Conservation (phyloP, 352 stramenopile genomes). For the Globisporangium splendens region DNA sequence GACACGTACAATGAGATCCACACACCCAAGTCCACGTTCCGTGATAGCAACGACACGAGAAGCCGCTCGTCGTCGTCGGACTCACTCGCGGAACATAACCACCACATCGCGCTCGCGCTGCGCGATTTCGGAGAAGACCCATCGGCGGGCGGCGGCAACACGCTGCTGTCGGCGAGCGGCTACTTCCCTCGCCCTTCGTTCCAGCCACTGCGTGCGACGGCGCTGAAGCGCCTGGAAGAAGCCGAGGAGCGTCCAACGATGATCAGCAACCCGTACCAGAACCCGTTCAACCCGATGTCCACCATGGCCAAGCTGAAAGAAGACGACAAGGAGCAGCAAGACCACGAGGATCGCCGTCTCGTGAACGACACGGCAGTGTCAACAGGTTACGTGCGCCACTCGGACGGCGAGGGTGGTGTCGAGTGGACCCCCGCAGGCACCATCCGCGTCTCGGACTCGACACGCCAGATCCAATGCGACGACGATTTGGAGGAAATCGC, state of each 20-base stretch:
- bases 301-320: constrained; percentile 56
- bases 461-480: constrained; percentile 62
- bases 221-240: constrained; percentile 72
- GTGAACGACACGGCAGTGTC: constrained; percentile 68
- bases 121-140: constrained; percentile 71
- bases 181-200: constrained; percentile 53
- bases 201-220: constrained; percentile 70
- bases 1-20: constrained; percentile 41
- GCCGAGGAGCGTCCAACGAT: constrained; percentile 79
- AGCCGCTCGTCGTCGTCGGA: constrained; percentile 40
- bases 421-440: constrained; percentile 69
- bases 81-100: constrained; percentile 65
- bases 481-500: constrained; percentile 86
- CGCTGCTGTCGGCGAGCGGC: constrained; percentile 30
- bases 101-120: constrained; percentile 71
- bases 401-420: constrained; percentile 52
- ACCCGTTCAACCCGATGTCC: constrained; percentile 61
- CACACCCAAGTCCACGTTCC: constrained; percentile 30
- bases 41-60: constrained; percentile 29
- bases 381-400: constrained; percentile 78
- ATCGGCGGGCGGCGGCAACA: constrained; percentile 30
- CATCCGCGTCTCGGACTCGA: constrained; percentile 32
- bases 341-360: constrained; percentile 18
- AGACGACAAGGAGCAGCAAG: constrained; percentile 22
- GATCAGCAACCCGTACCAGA: constrained; percentile 56